Evolutionary conservation across 176 grass and related monocot genomes (phyloP), one percentile per base, ranked within the genome.

Genomic region (Luzula sylvatica): DNA sequence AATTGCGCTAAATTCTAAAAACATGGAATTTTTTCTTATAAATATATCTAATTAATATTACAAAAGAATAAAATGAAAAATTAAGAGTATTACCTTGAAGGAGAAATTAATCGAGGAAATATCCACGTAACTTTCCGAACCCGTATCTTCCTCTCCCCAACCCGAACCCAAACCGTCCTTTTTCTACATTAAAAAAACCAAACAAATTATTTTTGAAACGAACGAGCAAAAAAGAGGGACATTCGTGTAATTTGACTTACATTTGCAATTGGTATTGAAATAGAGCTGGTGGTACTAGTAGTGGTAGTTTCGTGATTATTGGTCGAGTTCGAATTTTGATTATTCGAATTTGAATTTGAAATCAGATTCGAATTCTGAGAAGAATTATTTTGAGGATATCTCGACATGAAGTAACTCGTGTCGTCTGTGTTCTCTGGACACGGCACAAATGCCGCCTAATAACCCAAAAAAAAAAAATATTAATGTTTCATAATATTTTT

Each of bases 31-130:
- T n/a, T n/a, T n/a, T n/a, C n/a, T n/a, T n/a, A n/a, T n/a, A n/a
- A n/a, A n/a, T n/a, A n/a, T n/a, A n/a, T n/a, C n/a, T n/a, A n/a
- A n/a, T n/a, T 55, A 57, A 3, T 23, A 19, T 32, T 26, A 29
- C 23, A 49, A 11, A 9, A 43, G 20, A 15, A 43, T 43, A 55
- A 52, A 22, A 60, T 71, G 46, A 19, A 46, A 3, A 63, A 19
- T 12, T 32, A 35, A 40, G 20, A 28, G 8, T 29, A 40, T 14
- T 65, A 74, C 71, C 71, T 74, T 74, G 60, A 66, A 74, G 50
- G 71, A 74, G 60, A 74, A 74, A 55, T 65, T 65, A 42, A 74
- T 74, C 21, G 60, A 65, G 24, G 71, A 74, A 74, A 74, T 61
- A 66, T 74, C 71, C 18, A 74, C 50, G 26, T 52, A 48, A 66